Conservation (phyloP, 106 monocot species). For the Acorus gramineus region DNA sequence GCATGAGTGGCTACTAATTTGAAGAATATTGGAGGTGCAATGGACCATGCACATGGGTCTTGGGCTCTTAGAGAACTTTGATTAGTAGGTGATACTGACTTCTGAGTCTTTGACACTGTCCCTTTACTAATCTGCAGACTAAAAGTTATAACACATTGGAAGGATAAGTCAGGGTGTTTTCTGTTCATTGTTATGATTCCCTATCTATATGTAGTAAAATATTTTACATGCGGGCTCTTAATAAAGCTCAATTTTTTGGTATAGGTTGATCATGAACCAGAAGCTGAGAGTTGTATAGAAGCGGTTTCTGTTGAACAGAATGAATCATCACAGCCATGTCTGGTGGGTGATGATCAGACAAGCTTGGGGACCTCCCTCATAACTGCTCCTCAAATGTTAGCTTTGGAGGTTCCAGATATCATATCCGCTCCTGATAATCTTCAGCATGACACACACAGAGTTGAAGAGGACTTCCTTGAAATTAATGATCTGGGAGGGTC, state of each 20-base stretch:
- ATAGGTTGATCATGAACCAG: slow-evolving; percentile 22
- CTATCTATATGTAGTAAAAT: too few species aligned
- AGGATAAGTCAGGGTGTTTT: too few species aligned
- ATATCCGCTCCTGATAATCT: background rate
- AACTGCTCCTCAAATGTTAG: slow-evolving; percentile 5
- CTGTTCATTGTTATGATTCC: too few species aligned
- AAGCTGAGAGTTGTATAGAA: slow-evolving; percentile 8
- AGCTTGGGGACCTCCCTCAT: slow-evolving; percentile 9
- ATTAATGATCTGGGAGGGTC: slow-evolving; percentile 48
- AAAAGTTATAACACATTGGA: too few species aligned
- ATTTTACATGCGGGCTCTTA: too few species aligned
- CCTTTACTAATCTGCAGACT: too few species aligned
- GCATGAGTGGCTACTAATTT: too few species aligned
- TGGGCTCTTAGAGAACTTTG: too few species aligned
- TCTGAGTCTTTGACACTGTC: too few species aligned
- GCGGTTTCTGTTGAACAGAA: slow-evolving; percentile 2
- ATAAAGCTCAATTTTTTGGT: background rate
- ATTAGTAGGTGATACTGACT: too few species aligned
- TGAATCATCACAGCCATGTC: slow-evolving; percentile 1
- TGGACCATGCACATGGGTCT: too few species aligned
- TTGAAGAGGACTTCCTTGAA: slow-evolving; percentile 59
- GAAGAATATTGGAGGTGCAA: too few species aligned
- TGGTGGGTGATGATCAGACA: background rate
- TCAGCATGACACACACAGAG: slow-evolving; percentile 6
- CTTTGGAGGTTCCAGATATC: slow-evolving; percentile 16